Percentiles rank a stretch among this genome's conserved stretches.
Conservation (phyloP, 2,329 filamentous ascomycete species). For the Colletotrichum sublineola region DNA sequence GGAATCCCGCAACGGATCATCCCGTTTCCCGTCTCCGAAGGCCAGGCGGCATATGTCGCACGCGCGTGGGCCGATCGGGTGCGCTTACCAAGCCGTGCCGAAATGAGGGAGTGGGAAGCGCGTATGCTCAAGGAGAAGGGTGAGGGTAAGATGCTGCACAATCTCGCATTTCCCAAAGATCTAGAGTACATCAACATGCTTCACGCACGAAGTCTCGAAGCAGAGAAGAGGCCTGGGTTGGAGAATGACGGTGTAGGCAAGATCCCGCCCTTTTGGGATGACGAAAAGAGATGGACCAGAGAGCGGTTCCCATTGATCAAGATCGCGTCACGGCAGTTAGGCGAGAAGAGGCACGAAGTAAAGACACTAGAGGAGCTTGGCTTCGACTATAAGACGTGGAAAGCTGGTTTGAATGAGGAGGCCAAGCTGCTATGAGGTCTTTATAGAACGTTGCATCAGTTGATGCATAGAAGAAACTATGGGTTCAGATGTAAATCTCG, state of each 20-base stretch:
- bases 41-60: constrained; percentile 75
- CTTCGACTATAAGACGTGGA: constrained; percentile 54
- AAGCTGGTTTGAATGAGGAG: constrained; percentile 37
- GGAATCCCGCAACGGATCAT: constrained; percentile 77
- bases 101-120: constrained; percentile 75
- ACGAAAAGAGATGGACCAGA: constrained; percentile 56
- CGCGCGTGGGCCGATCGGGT: constrained; percentile 76
- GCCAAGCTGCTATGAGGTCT: constrained; percentile 15
- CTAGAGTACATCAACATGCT: constrained; percentile 72
- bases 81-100: constrained; percentile 62
- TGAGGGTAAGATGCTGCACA: constrained; percentile 55
- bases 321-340: constrained; percentile 53
- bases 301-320: constrained; percentile 58
- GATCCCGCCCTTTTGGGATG: constrained; percentile 55
- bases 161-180: constrained; percentile 64
- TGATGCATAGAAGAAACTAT: not conserved
- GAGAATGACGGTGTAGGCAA: constrained; percentile 55
- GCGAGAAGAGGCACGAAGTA: constrained; percentile 52
- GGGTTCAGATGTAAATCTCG: not conserved
- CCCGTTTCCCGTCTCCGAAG: constrained; percentile 79
- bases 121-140: constrained; percentile 64
- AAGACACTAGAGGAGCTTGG: constrained; percentile 63
- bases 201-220: constrained; percentile 61
- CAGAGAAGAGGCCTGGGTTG: constrained; percentile 47
- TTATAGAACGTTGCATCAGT: not conserved